Base-by-base conservation (phyloP, 805 yeast species). In the Yarrowia sp. region DNA sequence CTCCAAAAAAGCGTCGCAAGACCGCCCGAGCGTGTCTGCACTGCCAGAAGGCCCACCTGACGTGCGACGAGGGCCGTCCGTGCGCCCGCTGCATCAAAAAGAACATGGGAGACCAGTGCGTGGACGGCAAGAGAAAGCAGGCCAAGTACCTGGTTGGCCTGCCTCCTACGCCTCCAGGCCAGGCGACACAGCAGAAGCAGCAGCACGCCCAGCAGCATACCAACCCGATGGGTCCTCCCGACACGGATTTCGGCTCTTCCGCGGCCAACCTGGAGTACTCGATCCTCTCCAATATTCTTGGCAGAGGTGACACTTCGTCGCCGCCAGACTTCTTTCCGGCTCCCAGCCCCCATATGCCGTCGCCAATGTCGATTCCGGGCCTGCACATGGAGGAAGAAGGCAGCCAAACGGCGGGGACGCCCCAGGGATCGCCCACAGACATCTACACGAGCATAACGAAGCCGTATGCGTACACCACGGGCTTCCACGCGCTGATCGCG, bases 11-110 rank as follows among this genome's bases (percentile, higher is more conserved):
- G n/a, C 77, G 81, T 47, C 81, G 78, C 70, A 90, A 90, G 70
- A 88, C 91, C 0, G 78, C 86, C 10, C 78, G 94, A 63, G 97
- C 97, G 8, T 91, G 97, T 68, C 82, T 83, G 47, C 93, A 90
- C 73, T 91, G 97, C 70, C 89, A 90, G 63, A 83, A 82, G 68
- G 88, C 94, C 1, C 97, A 91, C 71, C 84, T 90, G 79, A 87
- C 97, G 0, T 91, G 97, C 71, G 96, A 90, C 67, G 81, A 83
- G 6, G 73, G 73, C 24, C 80, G 96, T 24, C 96, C 96, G 0
- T 92, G 97, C 68, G 77, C 79, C 55, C 73, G 96, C 49, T 92
- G 97, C 72, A 68, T 86, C 9, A 78, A 77, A 32, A 78, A 87
- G 68, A 90, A 90, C 0, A 72, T 88, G 12, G 78, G 77, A 1